Evolutionary conservation across 352 stramenopile genomes (phyloP), one percentile per base, ranked within the genome.

Genomic region (Phytophthora brassicae): DNA sequence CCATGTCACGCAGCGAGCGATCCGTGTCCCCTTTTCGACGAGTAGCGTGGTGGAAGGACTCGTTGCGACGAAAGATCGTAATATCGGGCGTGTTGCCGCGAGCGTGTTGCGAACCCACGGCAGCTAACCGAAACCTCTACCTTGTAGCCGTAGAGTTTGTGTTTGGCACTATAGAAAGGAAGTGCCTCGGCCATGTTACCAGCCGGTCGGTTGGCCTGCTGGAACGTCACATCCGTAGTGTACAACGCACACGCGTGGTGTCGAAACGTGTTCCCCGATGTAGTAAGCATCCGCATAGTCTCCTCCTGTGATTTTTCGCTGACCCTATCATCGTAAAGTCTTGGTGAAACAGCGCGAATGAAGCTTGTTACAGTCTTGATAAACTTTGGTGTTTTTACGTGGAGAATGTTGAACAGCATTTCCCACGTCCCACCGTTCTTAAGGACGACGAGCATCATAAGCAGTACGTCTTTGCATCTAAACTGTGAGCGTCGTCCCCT

Each of bases 211-310:
- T 41, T 57, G 11, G 22, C 36, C 36, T 46, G 49, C 4, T 56
- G 49, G 12, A 56, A 46, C 20, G 49, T 56, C 1, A 56, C 49
- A 14, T 56, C 49, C 7, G 31, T 38, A 4, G 35, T 35, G 22
- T 47, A 56, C 49, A 56, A 26, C 20, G 33, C 49, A 12, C 20
- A 47, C 36, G 50, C 36, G 6, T 56, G 49, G 11, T 56, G 33
- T 16, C 12, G 3, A 6, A 56, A 46, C 29, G 49, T 38, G 4
- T 38, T 6, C 2, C 31, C 31, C 4, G 31, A 11, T 3, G 31
- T 38, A 12, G 16, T 2, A 2, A 38, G 31, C 6, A 3, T n/a
- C 7, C 8, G 31, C 31, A 38, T 38, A 2, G 11, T 16, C 31
- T 38, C 2, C 31, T 38, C 28, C 7, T 38, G 7, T 4, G 31